Conservation (phyloP, 1,139 yeast species). For the Scheffersomyces insectosa region DNA sequence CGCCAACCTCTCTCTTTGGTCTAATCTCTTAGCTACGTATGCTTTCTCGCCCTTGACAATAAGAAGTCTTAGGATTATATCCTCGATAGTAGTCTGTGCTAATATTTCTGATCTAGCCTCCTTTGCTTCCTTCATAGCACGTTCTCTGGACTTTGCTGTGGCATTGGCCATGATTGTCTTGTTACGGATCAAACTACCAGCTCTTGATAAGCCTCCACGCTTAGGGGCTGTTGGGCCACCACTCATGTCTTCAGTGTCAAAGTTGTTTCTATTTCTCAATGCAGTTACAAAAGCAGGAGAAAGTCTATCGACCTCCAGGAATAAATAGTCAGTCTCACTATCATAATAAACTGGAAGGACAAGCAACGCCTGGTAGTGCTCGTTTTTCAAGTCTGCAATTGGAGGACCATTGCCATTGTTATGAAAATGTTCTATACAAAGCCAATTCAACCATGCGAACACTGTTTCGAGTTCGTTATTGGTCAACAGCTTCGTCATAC, state of each 20-base stretch:
- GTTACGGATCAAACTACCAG: slow-evolving; percentile 60
- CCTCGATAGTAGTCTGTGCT: slow-evolving; percentile 61
- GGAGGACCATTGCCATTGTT: slow-evolving; percentile 85
- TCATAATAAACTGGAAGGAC: slow-evolving; percentile 71
- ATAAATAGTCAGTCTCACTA: slow-evolving; percentile 48
- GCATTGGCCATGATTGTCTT: slow-evolving; percentile 76
- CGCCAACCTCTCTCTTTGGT: slow-evolving; percentile 62
- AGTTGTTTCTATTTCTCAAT: slow-evolving; percentile 45
- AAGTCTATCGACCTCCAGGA: slow-evolving; percentile 59
- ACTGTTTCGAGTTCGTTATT: slow-evolving; percentile 66
- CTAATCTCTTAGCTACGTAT: slow-evolving; percentile 55
- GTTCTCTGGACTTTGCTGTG: slow-evolving; percentile 58
- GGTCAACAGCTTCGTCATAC: slow-evolving; percentile 52
- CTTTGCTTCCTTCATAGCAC: slow-evolving; percentile 50
- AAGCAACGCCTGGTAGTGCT: slow-evolving; percentile 63
- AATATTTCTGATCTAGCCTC: slow-evolving; percentile 56
- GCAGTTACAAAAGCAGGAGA: slow-evolving; percentile 53
- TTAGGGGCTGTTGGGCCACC: slow-evolving; percentile 1
- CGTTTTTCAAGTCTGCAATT: slow-evolving; percentile 60
- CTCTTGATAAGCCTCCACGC: slow-evolving; percentile 32
- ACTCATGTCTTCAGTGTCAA: slow-evolving; percentile 17
- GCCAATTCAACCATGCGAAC: slow-evolving; percentile 67
- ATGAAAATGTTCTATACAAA: slow-evolving; percentile 73
- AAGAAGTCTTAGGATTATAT: slow-evolving; percentile 64
- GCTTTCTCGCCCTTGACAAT: slow-evolving; percentile 43